Conservation (phyloP, 805 yeast genomes). For the Barnettozyma californica region DNA sequence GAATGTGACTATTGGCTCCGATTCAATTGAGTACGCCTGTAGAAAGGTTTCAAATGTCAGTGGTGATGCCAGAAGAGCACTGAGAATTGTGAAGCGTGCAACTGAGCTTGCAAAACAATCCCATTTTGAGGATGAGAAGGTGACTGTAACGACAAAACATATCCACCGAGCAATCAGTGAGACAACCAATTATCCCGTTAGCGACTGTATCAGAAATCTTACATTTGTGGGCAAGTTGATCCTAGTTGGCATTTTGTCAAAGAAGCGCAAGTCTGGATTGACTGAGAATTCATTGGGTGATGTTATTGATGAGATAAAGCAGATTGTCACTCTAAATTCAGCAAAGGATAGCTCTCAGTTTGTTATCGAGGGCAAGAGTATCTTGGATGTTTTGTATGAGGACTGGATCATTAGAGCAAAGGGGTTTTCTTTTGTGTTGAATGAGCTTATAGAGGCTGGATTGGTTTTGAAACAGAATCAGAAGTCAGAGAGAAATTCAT, state of each 20-base stretch:
- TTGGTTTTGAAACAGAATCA: constrained; percentile 58
- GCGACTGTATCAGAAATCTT: constrained; percentile 49
- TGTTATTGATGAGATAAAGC: constrained; percentile 68
- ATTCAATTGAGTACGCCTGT: constrained; percentile 87
- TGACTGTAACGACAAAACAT: constrained; percentile 64
- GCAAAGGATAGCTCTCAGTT: constrained; percentile 23
- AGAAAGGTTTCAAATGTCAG: constrained; percentile 93
- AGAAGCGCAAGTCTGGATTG: constrained; percentile 60
- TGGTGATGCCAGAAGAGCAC: constrained; percentile 94
- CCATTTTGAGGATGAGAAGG: constrained; percentile 23
- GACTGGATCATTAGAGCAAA: constrained; percentile 43
- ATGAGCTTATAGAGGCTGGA: constrained; percentile 77
- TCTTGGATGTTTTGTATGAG: constrained; percentile 30
- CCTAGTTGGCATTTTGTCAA: constrained; percentile 59
- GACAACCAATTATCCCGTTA: constrained; percentile 69
- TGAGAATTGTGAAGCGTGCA: constrained; percentile 83
- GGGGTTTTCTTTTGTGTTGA: constrained; percentile 55
- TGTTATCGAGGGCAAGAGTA: constrained; percentile 28
- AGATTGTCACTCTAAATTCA: constrained; percentile 39
- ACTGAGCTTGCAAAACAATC: constrained; percentile 61
- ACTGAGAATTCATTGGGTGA: constrained; percentile 74
- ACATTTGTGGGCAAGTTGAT: constrained; percentile 69
- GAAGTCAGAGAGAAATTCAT: constrained; percentile 60
- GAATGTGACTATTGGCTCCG: constrained; percentile 40
- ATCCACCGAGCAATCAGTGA: constrained; percentile 77